Percentiles rank a stretch among this genome's conserved stretches.
These are phyloP conservation scores for Fraxinus ornus DNA, from an alignment of 305 asterid species.

Conservation along the genomic window DNA sequence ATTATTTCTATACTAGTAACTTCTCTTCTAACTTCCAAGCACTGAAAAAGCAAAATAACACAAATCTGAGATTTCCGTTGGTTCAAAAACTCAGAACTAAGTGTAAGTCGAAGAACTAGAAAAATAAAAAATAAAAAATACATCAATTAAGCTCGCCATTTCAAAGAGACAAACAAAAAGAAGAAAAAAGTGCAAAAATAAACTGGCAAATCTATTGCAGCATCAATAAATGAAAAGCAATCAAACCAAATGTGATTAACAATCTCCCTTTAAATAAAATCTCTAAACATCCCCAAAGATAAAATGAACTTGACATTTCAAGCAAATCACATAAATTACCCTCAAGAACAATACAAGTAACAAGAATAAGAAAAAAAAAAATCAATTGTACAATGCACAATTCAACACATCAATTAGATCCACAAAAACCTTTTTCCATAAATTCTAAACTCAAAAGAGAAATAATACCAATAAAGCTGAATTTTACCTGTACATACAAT, in stretches of 20 bases:
- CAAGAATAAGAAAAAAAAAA: background rate
- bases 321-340: constrained; percentile 11
- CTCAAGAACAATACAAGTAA: background rate
- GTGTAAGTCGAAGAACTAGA: constrained; percentile 4
- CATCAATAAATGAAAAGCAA: constrained; percentile 17
- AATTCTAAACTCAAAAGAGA: constrained; percentile 25
- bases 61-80: constrained; percentile 1
- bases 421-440: constrained; percentile 18
- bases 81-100: constrained; percentile 2
- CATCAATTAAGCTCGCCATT: constrained; percentile 3
- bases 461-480: background rate
- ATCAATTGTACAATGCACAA: constrained; percentile 22
- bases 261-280: constrained; percentile 8
- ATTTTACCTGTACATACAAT: constrained; percentile 28
- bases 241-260: constrained; percentile 20
- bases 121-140: background rate
- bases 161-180: background rate
- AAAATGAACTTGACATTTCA: constrained; percentile 21
- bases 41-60: background rate
- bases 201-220: background rate
- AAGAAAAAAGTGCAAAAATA: background rate
- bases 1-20: constrained; percentile 7
- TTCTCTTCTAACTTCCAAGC: background rate
- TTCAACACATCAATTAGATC: constrained; percentile 29
- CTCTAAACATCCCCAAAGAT: constrained; percentile 18